Evolutionary conservation across 1,139 yeast genomes (phyloP).

Genomic region (Kodamaea arcana): DNA sequence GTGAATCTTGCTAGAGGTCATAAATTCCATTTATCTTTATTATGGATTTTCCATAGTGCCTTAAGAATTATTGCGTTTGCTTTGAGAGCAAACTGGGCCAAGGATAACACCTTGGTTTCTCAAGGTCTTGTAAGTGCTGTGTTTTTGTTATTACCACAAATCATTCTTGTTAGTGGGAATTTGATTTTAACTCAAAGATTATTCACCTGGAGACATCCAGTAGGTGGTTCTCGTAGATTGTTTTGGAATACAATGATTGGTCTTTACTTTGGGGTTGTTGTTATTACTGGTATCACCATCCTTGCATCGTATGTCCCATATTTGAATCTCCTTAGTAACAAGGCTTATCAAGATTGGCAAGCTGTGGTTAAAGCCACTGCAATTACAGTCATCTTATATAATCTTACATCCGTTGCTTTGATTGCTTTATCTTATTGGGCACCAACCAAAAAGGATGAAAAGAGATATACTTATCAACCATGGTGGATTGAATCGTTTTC

Average conservation of each 20-base stretch:
- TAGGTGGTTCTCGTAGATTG: constrained; percentile 54
- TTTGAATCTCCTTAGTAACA: constrained; percentile 48
- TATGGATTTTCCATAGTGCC: constrained; percentile 50
- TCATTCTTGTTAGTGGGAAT: constrained; percentile 53
- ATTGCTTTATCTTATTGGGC: constrained; percentile 51
- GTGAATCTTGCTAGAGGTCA: constrained; percentile 59
- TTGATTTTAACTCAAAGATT: constrained; percentile 71
- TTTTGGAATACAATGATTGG: constrained; percentile 54
- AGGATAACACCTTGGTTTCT: constrained; percentile 40
- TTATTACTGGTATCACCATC: constrained; percentile 63
- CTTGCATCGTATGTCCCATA: constrained; percentile 65
- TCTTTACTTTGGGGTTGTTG: constrained; percentile 52
- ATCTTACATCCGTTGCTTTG: constrained; percentile 50
- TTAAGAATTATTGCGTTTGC: constrained; percentile 59
- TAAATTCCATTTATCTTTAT: constrained; percentile 54
- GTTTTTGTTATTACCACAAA: constrained; percentile 53
- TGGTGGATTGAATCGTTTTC: constrained; percentile 72
- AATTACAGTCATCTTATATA: constrained; percentile 54
- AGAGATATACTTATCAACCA: constrained; percentile 63
- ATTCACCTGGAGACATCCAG: constrained; percentile 82
- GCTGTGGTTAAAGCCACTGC: constrained; percentile 58
- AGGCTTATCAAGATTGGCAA: constrained; percentile 47
- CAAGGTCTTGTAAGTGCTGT: constrained; percentile 61
- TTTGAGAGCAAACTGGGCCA: constrained; percentile 57
- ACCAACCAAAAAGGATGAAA: constrained; percentile 54